These are phyloP conservation scores for Ephemerocybe angulata DNA, from an alignment of 768 basidiomycete genomes.

Conservation along the genomic window DNA sequence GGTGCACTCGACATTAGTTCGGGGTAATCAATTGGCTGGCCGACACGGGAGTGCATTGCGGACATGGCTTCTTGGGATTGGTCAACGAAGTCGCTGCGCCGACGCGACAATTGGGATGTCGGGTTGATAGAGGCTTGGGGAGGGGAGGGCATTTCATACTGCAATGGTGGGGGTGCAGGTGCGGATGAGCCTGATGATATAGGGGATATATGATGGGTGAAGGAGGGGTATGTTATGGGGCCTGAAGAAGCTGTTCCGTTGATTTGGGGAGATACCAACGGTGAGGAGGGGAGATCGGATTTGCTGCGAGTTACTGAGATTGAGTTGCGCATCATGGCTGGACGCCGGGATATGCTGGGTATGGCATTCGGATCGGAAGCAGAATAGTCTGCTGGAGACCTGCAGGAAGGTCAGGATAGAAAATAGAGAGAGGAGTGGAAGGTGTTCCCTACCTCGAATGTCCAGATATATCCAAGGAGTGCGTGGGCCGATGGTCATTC, in stretches of 20 bases:
- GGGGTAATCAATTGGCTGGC: slow-evolving; percentile 74
- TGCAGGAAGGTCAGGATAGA: slow-evolving; percentile 10
- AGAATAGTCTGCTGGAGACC: slow-evolving; percentile 40
- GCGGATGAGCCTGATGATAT: slow-evolving; percentile 19
- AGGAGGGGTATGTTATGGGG: slow-evolving; percentile 42
- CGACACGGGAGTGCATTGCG: slow-evolving; percentile 23
- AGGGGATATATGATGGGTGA: slow-evolving; percentile 29
- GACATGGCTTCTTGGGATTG: slow-evolving; percentile 62
- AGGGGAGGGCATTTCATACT: slow-evolving; percentile 58
- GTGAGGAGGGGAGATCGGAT: slow-evolving; percentile 20
- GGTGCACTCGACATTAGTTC: slow-evolving; percentile 43
- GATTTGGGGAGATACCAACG: slow-evolving; percentile 32
- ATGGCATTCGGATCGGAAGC: slow-evolving; percentile 20
- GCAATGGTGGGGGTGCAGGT: slow-evolving; percentile 35
- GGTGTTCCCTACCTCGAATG: slow-evolving; percentile 38
- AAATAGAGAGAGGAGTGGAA: neutral
- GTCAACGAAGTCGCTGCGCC: slow-evolving; percentile 79
- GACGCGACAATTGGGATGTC: slow-evolving; percentile 53
- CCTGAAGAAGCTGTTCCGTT: slow-evolving; percentile 38
- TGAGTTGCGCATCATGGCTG: slow-evolving; percentile 38
- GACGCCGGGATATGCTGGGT: slow-evolving; percentile 31
- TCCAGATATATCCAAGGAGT: slow-evolving; percentile 37
- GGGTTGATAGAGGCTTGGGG: slow-evolving; percentile 85
- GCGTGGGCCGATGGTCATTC: slow-evolving; percentile 26
- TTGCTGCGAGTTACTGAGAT: slow-evolving; percentile 44